Conservation (phyloP, 176 grass and related monocot species). For the Avena sativa region DNA sequence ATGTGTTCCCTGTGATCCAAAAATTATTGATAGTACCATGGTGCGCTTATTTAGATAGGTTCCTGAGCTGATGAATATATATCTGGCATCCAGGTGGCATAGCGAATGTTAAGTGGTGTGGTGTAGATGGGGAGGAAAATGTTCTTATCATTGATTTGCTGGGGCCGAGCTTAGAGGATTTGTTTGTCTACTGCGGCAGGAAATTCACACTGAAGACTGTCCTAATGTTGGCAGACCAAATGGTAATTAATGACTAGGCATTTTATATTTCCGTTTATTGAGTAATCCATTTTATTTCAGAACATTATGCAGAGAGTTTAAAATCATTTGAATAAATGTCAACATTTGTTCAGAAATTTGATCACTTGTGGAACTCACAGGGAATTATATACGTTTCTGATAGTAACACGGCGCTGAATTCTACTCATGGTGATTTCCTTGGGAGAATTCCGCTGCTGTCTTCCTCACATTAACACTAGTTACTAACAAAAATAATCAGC, state of each 20-base stretch:
- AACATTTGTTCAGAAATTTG: slow-evolving; percentile 20
- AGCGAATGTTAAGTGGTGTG: slow-evolving; percentile 76
- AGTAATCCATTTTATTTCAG: neutral
- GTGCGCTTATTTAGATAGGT: neutral
- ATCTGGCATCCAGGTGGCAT: slow-evolving; percentile 62
- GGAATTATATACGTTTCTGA: neutral
- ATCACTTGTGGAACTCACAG: neutral
- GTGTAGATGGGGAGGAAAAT: slow-evolving; percentile 72
- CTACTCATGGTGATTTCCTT: neutral
- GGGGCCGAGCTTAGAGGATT: slow-evolving; percentile 72
- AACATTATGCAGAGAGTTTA: neutral
- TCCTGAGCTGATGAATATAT: slow-evolving; percentile 19
- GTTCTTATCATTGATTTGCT: slow-evolving; percentile 80
- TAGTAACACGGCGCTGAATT: neutral
- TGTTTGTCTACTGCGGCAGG: slow-evolving; percentile 70
- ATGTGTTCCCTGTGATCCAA: slow-evolving; percentile 22
- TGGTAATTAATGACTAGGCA: slow-evolving; percentile 50
- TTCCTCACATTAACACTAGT: neutral
- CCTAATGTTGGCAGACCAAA: slow-evolving; percentile 82
- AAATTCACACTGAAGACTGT: slow-evolving; percentile 79
- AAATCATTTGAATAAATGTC: neutral
- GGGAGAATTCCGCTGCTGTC: no score
- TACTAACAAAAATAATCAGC: neutral
- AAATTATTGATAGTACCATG: neutral
- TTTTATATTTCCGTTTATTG: slow-evolving; percentile 11